Conservation (phyloP, 2,329 filamentous ascomycete genomes). For the Pseudopithomyces maydicus region DNA sequence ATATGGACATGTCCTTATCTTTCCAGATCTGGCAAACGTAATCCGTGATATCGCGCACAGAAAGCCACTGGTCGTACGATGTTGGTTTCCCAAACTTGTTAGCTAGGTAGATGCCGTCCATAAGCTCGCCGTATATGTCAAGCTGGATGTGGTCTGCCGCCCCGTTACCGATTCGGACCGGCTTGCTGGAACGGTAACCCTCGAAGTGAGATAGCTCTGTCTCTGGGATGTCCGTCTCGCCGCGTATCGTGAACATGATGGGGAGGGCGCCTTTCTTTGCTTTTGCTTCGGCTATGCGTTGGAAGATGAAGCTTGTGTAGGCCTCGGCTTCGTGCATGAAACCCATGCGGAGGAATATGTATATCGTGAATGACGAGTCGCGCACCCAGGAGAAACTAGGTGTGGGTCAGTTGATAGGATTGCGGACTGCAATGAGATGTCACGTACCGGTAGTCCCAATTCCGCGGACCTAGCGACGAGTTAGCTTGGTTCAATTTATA, state of each 20-base stretch:
- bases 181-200: slow-evolving; percentile 72
- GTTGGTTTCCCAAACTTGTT: slow-evolving; percentile 79
- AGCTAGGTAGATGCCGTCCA: slow-evolving; percentile 78
- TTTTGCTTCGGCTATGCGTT: slow-evolving; percentile 68
- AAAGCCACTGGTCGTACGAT: slow-evolving; percentile 76
- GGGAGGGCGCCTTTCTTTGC: slow-evolving; percentile 67
- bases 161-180: slow-evolving; percentile 77
- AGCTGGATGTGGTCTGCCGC: slow-evolving; percentile 78
- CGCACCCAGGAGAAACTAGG: slow-evolving; percentile 72
- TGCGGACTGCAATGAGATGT: not conserved
- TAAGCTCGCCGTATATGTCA: slow-evolving; percentile 79
- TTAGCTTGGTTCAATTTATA: not conserved
- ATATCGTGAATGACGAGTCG: slow-evolving; percentile 78
- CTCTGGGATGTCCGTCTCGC: slow-evolving; percentile 76
- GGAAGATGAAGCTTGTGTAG: slow-evolving; percentile 79
- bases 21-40: slow-evolving; percentile 72
- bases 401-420: not conserved
- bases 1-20: slow-evolving; percentile 77
- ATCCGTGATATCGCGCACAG: slow-evolving; percentile 70
- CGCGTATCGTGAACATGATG: slow-evolving; percentile 82
- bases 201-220: slow-evolving; percentile 71
- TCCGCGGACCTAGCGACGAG: slow-evolving; percentile 52
- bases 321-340: slow-evolving; percentile 77
- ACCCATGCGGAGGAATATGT: slow-evolving; percentile 74
- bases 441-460: slow-evolving; percentile 66